A percentile compares a stretch with the other conserved stretches of the same genome.
Conservation (phyloP, 2,329 filamentous ascomycete species). For the Neofusicoccum laricinum region DNA sequence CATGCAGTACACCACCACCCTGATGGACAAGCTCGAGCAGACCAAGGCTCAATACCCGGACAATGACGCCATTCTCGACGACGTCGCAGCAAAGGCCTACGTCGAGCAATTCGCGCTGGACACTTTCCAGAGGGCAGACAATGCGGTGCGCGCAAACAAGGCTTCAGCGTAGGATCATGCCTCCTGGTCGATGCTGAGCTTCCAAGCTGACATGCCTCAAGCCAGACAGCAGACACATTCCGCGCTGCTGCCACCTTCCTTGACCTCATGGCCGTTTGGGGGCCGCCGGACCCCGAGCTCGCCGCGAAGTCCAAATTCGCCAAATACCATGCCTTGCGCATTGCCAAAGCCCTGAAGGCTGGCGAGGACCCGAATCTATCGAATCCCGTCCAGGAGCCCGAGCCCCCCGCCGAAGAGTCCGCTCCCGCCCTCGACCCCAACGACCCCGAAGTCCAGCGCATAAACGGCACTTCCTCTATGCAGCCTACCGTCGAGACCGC, state of each 20-base stretch:
- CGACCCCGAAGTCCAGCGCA: constrained; percentile 62
- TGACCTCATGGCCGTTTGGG: constrained; percentile 84
- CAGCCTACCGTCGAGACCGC: constrained; percentile 60
- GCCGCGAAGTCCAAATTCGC: constrained; percentile 90
- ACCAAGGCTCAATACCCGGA: constrained; percentile 69
- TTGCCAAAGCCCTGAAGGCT: constrained; percentile 84
- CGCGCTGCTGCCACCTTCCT: constrained; percentile 91
- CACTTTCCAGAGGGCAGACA: constrained; percentile 80
- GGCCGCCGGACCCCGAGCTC: constrained; percentile 68
- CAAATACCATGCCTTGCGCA: constrained; percentile 91
- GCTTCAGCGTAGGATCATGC: constrained; percentile 63
- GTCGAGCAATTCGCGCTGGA: constrained; percentile 92
- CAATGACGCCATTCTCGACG: constrained; percentile 83
- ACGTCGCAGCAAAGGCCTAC: constrained; percentile 82
- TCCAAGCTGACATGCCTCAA: constrained; percentile 32
- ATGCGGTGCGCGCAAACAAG: constrained; percentile 76
- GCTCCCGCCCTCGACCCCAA: constrained; percentile 56
- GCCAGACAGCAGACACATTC: constrained; percentile 91
- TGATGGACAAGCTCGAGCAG: constrained; percentile 91
- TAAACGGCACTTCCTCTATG: constrained; percentile 40
- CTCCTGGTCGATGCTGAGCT: background rate
- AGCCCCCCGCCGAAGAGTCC: constrained; percentile 46
- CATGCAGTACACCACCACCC: constrained; percentile 71
- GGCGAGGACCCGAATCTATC: constrained; percentile 89
- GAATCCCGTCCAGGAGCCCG: constrained; percentile 64